phyloP scores from a whole-genome alignment of 805 yeast species.

The Candida odintsovae region DNA sequence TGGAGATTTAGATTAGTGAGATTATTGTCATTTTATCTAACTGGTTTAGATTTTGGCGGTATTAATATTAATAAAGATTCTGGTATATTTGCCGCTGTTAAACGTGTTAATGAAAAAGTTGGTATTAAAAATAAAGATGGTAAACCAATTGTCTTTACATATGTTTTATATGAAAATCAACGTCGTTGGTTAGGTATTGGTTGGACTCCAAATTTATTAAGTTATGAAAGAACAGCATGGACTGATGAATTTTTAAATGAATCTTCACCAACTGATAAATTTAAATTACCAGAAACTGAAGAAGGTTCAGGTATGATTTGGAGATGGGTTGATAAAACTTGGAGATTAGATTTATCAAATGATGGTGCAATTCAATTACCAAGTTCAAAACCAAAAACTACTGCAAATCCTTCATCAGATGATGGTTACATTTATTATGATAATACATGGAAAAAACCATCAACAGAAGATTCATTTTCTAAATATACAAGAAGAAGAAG shows the following conservation, averaged over 20 bases:
- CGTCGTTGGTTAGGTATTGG: slow-evolving; percentile 97
- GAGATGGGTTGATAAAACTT: slow-evolving; percentile 92
- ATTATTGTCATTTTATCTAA: slow-evolving; percentile 67
- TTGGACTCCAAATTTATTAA: slow-evolving; percentile 88
- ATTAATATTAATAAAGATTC: slow-evolving; percentile 35
- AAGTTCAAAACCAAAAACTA: slow-evolving; percentile 45
- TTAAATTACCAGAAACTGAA: slow-evolving; percentile 75
- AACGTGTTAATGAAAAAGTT: slow-evolving; percentile 31
- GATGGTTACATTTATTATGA: slow-evolving; percentile 89
- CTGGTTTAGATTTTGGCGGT: slow-evolving; percentile 76
- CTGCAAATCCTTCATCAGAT: slow-evolving; percentile 66
- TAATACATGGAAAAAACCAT: slow-evolving; percentile 90
- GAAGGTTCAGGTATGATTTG: slow-evolving; percentile 67
- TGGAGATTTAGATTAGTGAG: slow-evolving; percentile 80
- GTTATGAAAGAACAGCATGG: slow-evolving; percentile 95
- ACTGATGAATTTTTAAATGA: slow-evolving; percentile 94
- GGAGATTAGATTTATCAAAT: slow-evolving; percentile 87
- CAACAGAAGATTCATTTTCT: slow-evolving; percentile 80
- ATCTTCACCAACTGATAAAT: slow-evolving; percentile 66
- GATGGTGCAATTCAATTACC: slow-evolving; percentile 78
- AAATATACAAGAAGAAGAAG: slow-evolving; percentile 92
- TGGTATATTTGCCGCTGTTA: slow-evolving; percentile 37
- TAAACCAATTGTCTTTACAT: slow-evolving; percentile 73
- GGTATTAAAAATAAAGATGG: slow-evolving; percentile 29
- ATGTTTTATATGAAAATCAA: slow-evolving; percentile 90